These are phyloP conservation scores for Amniculicola lignicola DNA, from an alignment of 495 filamentous ascomycete genomes.

Conservation along the genomic window DNA sequence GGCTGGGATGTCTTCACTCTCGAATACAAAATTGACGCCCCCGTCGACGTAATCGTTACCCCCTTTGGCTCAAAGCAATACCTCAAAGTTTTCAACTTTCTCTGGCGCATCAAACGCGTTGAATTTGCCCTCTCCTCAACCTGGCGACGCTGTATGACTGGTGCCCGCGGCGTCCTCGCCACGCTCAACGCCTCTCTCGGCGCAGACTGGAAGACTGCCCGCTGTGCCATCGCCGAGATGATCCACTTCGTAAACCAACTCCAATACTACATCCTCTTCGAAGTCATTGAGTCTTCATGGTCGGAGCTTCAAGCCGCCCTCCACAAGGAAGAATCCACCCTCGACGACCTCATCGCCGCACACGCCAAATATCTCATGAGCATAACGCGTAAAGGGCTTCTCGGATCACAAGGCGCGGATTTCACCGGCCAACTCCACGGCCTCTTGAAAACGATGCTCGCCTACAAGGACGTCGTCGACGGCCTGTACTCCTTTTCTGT, in stretches of 20 bases:
- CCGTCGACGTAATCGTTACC: slow-evolving; percentile 95
- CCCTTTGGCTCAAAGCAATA: slow-evolving; percentile 93
- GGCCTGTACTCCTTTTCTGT: slow-evolving; percentile 92
- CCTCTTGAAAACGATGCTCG: slow-evolving; percentile 89
- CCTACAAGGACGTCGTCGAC: slow-evolving; percentile 89
- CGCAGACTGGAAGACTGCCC: slow-evolving; percentile 82
- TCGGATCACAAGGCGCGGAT: slow-evolving; percentile 63
- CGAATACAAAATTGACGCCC: slow-evolving; percentile 97
- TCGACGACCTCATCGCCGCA: slow-evolving; percentile 91
- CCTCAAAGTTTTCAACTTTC: slow-evolving; percentile 98
- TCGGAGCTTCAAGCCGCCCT: slow-evolving; percentile 77
- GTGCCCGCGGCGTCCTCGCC: slow-evolving; percentile 84
- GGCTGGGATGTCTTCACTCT: slow-evolving; percentile 99
- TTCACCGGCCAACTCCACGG: slow-evolving; percentile 90
- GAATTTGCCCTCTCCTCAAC: slow-evolving; percentile 88
- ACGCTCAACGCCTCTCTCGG: slow-evolving; percentile 72
- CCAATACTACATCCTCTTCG: slow-evolving; percentile 98
- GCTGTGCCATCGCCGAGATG: slow-evolving; percentile 92
- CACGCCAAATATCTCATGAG: slow-evolving; percentile 86
- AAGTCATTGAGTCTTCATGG: slow-evolving; percentile 96
- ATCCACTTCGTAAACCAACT: slow-evolving; percentile 96
- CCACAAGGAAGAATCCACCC: slow-evolving; percentile 74
- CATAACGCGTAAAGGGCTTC: slow-evolving; percentile 94
- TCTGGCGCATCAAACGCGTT: slow-evolving; percentile 97
- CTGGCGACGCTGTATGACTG: slow-evolving; percentile 96